phyloP scores from a whole-genome alignment of 768 basidiomycete genomes.

The Xerocomellus chrysenteron region DNA sequence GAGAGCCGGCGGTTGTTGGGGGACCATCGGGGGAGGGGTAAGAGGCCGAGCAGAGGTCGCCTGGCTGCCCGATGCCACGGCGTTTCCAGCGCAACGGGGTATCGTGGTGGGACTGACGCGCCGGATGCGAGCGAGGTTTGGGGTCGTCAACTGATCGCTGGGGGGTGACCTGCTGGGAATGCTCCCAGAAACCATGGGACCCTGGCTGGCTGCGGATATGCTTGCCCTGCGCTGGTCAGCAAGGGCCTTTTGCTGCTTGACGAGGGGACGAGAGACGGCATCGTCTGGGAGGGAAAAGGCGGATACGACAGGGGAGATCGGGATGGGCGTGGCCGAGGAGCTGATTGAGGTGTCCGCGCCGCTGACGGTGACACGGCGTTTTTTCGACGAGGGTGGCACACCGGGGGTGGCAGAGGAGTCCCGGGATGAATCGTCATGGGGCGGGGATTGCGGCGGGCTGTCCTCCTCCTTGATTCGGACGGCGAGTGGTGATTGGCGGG shows the following conservation, averaged over 20 bases:
- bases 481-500: conserved; percentile 44
- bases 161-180: conserved; percentile 28
- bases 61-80: conserved; percentile 24
- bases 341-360: conserved; percentile 30
- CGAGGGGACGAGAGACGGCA: conserved; percentile 51
- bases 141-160: conserved; percentile 26
- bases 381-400: conserved; percentile 49
- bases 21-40: conserved; percentile 26
- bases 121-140: conserved; percentile 30
- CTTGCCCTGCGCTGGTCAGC: conserved; percentile 71
- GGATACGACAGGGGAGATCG: conserved; percentile 68
- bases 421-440: conserved; percentile 10
- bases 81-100: conserved; percentile 28
- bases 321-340: conserved; percentile 50
- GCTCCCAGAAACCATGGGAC: conserved; percentile 20
- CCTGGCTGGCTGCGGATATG: conserved; percentile 37
- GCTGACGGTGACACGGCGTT: conserved; percentile 69
- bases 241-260: conserved; percentile 69
- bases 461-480: conserved; percentile 68
- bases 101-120: conserved; percentile 41
- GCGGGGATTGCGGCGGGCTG: conserved; percentile 29
- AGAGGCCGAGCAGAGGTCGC: conserved; percentile 23
- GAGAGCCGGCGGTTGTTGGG: conserved; percentile 23
- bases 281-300: conserved; percentile 61
- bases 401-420: conserved; percentile 39